Evolutionary conservation across 1,284 basidiomycete genomes (phyloP), one percentile per base, ranked within the genome.

Genomic region (Apiotrichum akiyoshidainum): DNA sequence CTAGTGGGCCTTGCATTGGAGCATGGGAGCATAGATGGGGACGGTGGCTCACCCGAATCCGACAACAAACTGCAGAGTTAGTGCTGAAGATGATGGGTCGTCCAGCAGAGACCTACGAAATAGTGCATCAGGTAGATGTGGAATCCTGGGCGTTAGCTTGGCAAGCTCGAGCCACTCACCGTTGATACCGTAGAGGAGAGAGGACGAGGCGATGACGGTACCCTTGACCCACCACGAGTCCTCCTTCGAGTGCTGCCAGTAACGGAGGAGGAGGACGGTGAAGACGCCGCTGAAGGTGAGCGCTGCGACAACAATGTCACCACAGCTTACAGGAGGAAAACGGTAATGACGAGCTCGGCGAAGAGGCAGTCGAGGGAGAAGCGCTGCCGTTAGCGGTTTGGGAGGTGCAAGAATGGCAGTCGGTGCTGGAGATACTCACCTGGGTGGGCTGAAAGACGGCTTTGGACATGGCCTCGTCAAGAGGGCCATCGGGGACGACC

Each of bases 141-240:
- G 40, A 17, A 41, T 2, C 16, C 40, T 41, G 8, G 13, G 40
- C n/a, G 13, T 41, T 8, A 41, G 17, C 16, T 14, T 5, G 12
- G 37, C 3, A 37, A 10, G 37, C 14, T 5, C 14, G 19, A n/a
- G 17, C 9, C 13, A 54, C 47, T 35, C 41, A 55, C 54, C n/a
- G 2, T 10, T 16, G 17, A 13, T 19, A 5, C 21, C 26, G 4
- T 34, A 35, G 1, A 26, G 5, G 4, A 45, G 4, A 1, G 13
- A 11, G 2, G 54, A 14, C 16, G 53, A 51, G 39, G 47, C 63
- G n/a, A 52, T 37, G n/a, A 69, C 68, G 17, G 66, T 44, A 3
- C 31, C 21, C 46, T 60, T 61, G n/a, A 65, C 65, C 65, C 64
- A 70, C 42, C 40, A n/a, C 22, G 54, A 57, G 46, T 69, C 69